Evolutionary conservation across 2,329 filamentous ascomycete genomes (phyloP), one percentile per base, ranked within the genome.

Genomic region (Coleophoma eucalyptorum): DNA sequence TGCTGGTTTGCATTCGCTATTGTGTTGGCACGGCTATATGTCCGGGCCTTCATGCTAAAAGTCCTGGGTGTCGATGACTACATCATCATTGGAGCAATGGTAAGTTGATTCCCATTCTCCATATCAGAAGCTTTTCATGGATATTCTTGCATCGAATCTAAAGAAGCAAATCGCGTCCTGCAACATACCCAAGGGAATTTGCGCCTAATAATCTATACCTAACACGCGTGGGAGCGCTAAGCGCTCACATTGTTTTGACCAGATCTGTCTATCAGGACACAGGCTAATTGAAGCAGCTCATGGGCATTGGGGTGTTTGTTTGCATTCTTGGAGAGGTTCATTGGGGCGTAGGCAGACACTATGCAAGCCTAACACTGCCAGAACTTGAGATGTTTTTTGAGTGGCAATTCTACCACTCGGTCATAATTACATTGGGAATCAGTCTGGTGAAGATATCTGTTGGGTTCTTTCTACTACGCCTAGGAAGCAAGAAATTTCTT

Each of bases 361-460:
- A 75, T 12, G 44, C 59, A 8, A 63, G 67, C 6, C 62, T 74
- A 34, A 50, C 62, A 10, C 43, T 53, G 2, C n/a, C 53, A 2
- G 66, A 68, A 34, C 64, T 66, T 33, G 53, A 57, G 7, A 59
- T 61, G 4, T 66, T 72, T 37, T 50, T 62, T 2, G 70, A 72
- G 46, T 69, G 70, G 58, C 62, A 68, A 46, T 75, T 65, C 53
- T 67, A 70, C 42, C 72, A 77, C 49, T 66, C 67, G 0, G 57
- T 78, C 32, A 57, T 73, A 33, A 63, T 75, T 37, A 72, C 75
- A 56, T 56, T 72, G 6, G 75, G 69, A 0, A 68, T 74, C 4
- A 67, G 69, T 11, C 57, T 69, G 1, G 70, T 77, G 52, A 78
- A 78, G 57, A 66, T 78, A 10, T 77, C 75, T 0, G 69, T 77